A percentile compares a stretch with the other conserved stretches of the same genome.
Conservation (phyloP, 108 stramenopile genomes). For the Nitzschia sp. region DNA sequence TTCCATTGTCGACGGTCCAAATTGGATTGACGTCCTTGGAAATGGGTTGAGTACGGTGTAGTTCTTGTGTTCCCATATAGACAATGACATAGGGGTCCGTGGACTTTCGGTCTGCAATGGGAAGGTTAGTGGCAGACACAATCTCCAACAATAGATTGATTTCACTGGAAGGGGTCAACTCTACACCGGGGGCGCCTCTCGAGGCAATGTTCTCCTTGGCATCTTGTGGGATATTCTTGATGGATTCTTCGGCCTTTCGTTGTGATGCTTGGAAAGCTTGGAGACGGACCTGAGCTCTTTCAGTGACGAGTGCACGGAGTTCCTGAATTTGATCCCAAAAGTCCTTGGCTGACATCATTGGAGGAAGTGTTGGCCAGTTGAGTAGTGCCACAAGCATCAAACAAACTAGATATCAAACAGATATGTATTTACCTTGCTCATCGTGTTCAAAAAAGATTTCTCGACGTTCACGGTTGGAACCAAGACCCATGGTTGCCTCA, state of each 20-base stretch:
- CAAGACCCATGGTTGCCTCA: conserved; percentile 33
- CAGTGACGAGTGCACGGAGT: conserved; percentile 13
- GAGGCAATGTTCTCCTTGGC: neutral
- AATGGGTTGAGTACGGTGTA: conserved; percentile 53
- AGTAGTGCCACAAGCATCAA: neutral
- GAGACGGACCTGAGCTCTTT: conserved; percentile 22
- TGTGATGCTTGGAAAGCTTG: conserved; percentile 6
- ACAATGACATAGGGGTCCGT: conserved; percentile 57
- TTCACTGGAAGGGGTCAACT: neutral
- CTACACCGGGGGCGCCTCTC: neutral
- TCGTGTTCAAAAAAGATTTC: conserved; percentile 21
- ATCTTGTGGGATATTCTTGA: neutral
- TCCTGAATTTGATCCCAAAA: conserved; percentile 17
- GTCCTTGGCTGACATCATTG: conserved; percentile 6
- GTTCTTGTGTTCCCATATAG: conserved; percentile 40
- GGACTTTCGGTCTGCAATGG: conserved; percentile 28
- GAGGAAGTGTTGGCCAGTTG: neutral
- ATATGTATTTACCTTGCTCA: conserved; percentile 6
- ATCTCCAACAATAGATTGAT: conserved; percentile 38
- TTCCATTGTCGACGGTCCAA: conserved; percentile 58
- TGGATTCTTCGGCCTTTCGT: neutral
- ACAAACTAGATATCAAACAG: neutral
- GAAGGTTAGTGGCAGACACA: conserved; percentile 29
- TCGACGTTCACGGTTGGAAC: conserved; percentile 19
- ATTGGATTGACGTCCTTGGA: conserved; percentile 46